Percentiles rank a stretch among this genome's conserved stretches.
Evolutionary conservation across 2,329 filamentous ascomycete genomes (phyloP).

Genomic region (Talaromyces sp.): DNA sequence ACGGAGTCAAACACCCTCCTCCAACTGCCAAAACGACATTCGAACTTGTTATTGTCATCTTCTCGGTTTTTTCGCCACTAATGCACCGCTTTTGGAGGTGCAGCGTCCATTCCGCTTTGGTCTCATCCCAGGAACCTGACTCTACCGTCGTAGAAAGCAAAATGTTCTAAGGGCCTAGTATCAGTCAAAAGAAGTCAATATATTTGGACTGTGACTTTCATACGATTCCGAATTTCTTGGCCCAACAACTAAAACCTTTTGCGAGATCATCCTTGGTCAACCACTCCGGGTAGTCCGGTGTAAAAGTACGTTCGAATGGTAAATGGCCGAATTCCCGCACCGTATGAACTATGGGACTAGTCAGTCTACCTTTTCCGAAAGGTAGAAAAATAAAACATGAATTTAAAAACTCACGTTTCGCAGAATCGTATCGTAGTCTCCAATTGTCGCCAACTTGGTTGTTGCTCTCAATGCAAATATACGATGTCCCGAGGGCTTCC

Average conservation of each 20-base stretch:
- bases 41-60: constrained; percentile 10
- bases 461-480: constrained; percentile 42
- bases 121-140: constrained; percentile 34
- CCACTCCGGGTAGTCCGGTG: constrained; percentile 15
- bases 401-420: constrained; percentile 19
- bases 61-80: constrained; percentile 1
- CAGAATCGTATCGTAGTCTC: constrained; percentile 42
- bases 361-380: constrained; percentile 17
- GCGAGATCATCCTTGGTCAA: constrained; percentile 19
- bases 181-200: neutral
- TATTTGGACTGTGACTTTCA: neutral
- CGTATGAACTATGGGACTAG: constrained; percentile 13
- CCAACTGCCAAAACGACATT: constrained; percentile 31
- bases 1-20: constrained; percentile 23
- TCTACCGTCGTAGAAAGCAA: constrained; percentile 33
- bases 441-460: constrained; percentile 42
- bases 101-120: constrained; percentile 33
- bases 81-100: constrained; percentile 18
- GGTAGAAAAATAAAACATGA: too few relatives aligned
- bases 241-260: constrained; percentile 16
- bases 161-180: constrained; percentile 17
- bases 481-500: constrained; percentile 37
- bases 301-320: constrained; percentile 22
- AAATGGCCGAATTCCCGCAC: constrained; percentile 17
- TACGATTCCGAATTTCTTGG: constrained; percentile 19